Base-by-base conservation (phyloP, 1,284 basidiomycete genomes). In the Blastosporella zonata region DNA sequence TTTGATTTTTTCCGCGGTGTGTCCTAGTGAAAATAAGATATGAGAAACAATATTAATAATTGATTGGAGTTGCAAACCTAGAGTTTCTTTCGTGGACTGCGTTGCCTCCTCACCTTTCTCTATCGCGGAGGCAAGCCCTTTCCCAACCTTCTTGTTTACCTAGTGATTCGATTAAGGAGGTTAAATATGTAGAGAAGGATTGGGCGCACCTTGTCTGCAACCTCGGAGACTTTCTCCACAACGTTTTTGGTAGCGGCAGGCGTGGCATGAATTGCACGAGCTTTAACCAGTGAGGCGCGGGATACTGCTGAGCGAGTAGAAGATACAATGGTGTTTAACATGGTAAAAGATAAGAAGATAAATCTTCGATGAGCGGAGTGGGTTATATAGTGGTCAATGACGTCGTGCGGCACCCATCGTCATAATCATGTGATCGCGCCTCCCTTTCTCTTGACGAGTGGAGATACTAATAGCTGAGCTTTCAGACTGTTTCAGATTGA, bases 141-240 rank as follows among this genome's bases (percentile, higher is more conserved):
- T 63, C 1, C 83, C 83, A 7, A 84, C 70, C 21, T 73, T 75
- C 64, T 77, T 79, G 63, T 84, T 86, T 1, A 84, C 73, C 82
- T 87, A 20, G 31, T 7, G 8, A 12, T 13, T 3, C 6, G 12
- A 13, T 31, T 31, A 12, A 31, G 29, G 6, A 31, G 7, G 29
- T 3, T 3, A 31, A 31, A 2, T 9, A 17, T 12, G 18, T 13
- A 34, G 13, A 39, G 15, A n/a, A 46, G 1, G 23, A 5, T 10
- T 5, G n/a, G 13, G 47, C 53, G 2, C 31, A 84, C 85, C 60
- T 76, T 77, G 39, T 80, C 71, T 22, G 81, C 82, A 2, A 76
- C 72, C 45, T 84, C 81, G 1, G 73, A 65, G n/a, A 80, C 79
- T 56, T 79, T 85, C 53, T 85, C 83, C 6, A 73, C 77, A n/a